Percentiles rank a stretch among this genome's conserved stretches.
These are phyloP conservation scores for Oenanthe javanica DNA, from an alignment of 140 eudicot genomes.

Conservation along the genomic window DNA sequence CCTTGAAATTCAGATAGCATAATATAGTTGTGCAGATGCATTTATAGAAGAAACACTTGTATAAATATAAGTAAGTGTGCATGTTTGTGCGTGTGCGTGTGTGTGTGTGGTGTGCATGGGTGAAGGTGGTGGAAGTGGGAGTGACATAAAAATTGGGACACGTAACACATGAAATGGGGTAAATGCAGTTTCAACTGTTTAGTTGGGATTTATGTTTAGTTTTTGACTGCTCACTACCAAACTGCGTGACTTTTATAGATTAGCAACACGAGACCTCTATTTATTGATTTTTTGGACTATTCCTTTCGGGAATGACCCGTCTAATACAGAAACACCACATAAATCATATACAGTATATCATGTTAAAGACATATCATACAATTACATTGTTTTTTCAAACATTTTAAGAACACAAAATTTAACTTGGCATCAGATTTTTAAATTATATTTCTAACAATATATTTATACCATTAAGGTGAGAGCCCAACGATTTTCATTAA, in stretches of 20 bases:
- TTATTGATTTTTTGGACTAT: not conserved
- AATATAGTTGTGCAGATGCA: not conserved
- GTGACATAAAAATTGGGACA: constrained; percentile 41
- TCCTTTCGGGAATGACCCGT: not conserved
- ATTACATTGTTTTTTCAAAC: too few species aligned
- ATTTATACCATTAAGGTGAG: too few species aligned
- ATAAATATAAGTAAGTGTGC: not conserved
- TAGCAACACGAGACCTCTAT: not conserved
- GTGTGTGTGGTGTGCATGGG: not conserved
- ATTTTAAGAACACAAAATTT: too few species aligned
- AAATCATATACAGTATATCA: too few species aligned
- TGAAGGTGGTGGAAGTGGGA: constrained; percentile 19
- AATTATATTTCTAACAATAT: too few species aligned
- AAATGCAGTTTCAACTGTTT: constrained; percentile 31
- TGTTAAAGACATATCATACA: too few species aligned
- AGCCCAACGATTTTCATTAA: too few species aligned
- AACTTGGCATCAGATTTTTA: too few species aligned
- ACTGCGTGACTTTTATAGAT: constrained; percentile 38
- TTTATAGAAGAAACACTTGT: not conserved
- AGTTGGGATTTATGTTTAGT: constrained; percentile 16
- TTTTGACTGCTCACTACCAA: constrained; percentile 39
- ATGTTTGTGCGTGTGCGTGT: too few species aligned
- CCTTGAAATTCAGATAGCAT: not conserved
- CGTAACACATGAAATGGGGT: constrained; percentile 68
- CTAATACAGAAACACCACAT: not conserved